Evolutionary conservation across 2,329 filamentous ascomycete genomes (phyloP), one percentile per base, ranked within the genome.

Genomic region (Colletotrichum sp.): DNA sequence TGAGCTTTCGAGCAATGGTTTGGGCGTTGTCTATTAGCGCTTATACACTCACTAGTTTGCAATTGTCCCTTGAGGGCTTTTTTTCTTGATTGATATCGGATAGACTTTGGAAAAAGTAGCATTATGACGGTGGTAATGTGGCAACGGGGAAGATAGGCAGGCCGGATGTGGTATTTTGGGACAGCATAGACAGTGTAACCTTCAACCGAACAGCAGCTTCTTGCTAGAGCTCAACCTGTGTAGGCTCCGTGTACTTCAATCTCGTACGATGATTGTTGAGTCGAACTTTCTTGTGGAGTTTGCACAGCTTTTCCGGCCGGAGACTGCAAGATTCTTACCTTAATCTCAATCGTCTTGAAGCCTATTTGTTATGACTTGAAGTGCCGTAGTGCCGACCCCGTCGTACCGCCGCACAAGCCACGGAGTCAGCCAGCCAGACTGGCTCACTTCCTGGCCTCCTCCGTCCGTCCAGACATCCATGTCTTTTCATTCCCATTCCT

Each of bases 391-490:
- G 44, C 44, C 2, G n/a, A 2, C 44, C 4, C 44, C n/a, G 10
- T 49, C 10, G 2, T 21, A 7, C n/a, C 44, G 10, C 8, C 4
- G n/a, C 44, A 2, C 6, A 21, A 21, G 44, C 18, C 10, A 8
- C n/a, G 10, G n/a, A 49, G 0, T 0, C 18, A 49, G n/a, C 44
- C n/a, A 13, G 1, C 44, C 6, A 52, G 6, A 1, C 0, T 21
- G n/a, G 44, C 10, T 52, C 10, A 21, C 1, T 0, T 52, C n/a
- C 0, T 8, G 3, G 10, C 10, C 44, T 12, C 44, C n/a, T 21
- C 0, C 44, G 0, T 21, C n/a, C 10, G 3, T 52, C n/a, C 2
- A 8, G 10, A 21, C 1, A 0, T 21, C 5, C 39, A 12, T 49
- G 9, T 49, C 10, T 52, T 21, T 21, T 3, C 12, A 0, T 52